Evolutionary conservation across 2,329 filamentous ascomycete genomes (phyloP), one percentile per base, ranked within the genome.

Genomic region (Trichophyton mentagrophytes): DNA sequence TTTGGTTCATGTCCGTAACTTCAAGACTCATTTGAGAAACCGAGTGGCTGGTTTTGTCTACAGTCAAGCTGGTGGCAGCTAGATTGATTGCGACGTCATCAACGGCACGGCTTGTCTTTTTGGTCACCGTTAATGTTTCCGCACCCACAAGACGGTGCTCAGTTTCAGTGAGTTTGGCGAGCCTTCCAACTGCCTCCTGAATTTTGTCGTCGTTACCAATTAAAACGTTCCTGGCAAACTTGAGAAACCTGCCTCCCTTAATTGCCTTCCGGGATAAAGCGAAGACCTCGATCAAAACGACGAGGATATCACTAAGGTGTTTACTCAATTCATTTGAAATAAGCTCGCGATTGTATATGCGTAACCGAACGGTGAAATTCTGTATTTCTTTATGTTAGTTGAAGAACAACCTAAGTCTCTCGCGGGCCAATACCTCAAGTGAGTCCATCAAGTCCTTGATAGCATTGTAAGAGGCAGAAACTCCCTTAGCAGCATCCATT

Each of bases 101-200:
- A 27, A 66, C 64, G 13, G 46, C 53, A 33, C 59, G 46, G 42
- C 51, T 61, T 25, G 60, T 61, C 22, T 58, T 59, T 36, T 68
- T 66, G 8, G 60, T 33, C 30, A 64, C 60, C 15, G 62, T 61
- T 11, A 66, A 55, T n/a, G 74, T 79, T 60, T 79, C 76, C 3
- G 77, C 78, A 13, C 77, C 67, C 13, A 79, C 77, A 17, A 79
- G 70, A 0, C 72, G 65, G 60, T 73, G 72, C 61, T 80, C 78
- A 8, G 71, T 72, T 17, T 73, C 64, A 1, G 75, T 78, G 15
- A 2, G 68, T 1, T 68, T 69, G 30, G 73, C 72, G 20, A 80
- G 71, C 22, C 69, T 76, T 3, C 71, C 70, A 3, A 80, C 65
- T 0, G 76, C 70, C 2, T 67, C 72, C 9, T 74, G 69, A 0